These are phyloP conservation scores for Coniferiporia sulphurascens DNA, from an alignment of 1,284 basidiomycete species.

Conservation along the genomic window DNA sequence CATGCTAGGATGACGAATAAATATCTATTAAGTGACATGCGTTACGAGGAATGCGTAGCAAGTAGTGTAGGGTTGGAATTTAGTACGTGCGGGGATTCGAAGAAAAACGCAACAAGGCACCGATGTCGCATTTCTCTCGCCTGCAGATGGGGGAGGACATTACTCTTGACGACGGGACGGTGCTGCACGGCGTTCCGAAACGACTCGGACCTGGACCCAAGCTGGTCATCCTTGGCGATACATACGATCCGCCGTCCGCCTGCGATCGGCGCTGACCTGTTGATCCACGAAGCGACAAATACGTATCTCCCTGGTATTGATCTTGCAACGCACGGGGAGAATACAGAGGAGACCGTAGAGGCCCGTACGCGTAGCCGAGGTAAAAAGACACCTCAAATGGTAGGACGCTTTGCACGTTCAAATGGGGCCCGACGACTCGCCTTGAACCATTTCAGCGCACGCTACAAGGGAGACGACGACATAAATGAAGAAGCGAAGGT, in stretches of 20 bases:
- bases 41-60: no score
- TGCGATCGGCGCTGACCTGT: slow-evolving; percentile 59
- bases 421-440: slow-evolving; percentile 65
- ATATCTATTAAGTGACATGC: no score
- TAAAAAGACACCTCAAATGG: slow-evolving; percentile 92
- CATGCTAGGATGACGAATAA: no score
- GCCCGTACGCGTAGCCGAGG: slow-evolving; percentile 70
- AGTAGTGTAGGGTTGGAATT: no score
- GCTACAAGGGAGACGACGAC: slow-evolving; percentile 54
- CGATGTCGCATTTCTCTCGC: slow-evolving; percentile 64
- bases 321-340: slow-evolving; percentile 46
- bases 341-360: slow-evolving; percentile 61
- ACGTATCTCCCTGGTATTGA: slow-evolving; percentile 76
- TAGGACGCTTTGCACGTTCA: slow-evolving; percentile 72
- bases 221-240: slow-evolving; percentile 78
- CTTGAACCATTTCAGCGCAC: slow-evolving; percentile 75
- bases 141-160: slow-evolving; percentile 71
- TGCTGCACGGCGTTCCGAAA: slow-evolving; percentile 66
- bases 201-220: slow-evolving; percentile 71
- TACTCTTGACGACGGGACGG: slow-evolving; percentile 71
- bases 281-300: slow-evolving; percentile 89
- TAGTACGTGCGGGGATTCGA: no score
- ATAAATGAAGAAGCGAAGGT: slow-evolving; percentile 40
- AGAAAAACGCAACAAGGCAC: slow-evolving; percentile 62
- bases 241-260: slow-evolving; percentile 67